Base-by-base conservation (phyloP, 768 basidiomycete species). In the Termitomyces titanicus region DNA sequence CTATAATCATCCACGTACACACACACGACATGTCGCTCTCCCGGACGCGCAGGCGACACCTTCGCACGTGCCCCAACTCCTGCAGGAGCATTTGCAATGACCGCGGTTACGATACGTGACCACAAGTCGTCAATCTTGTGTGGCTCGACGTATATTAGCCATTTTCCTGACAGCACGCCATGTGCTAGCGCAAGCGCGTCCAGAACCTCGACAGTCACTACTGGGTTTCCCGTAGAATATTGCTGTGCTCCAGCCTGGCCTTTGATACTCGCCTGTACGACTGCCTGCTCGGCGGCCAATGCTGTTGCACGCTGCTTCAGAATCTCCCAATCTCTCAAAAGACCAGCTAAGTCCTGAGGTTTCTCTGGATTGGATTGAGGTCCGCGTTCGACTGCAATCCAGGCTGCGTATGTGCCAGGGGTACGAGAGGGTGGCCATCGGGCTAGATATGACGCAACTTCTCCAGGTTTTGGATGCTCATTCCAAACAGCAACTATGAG, bases 341-440 rank as follows among this genome's bases (percentile, higher is more conserved):
- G 55, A 20, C 51, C 51, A 15, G 29, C 51, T 10, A 60, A 9
- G 43, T 60, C 55, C 46, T 55, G 54, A 22, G 48, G 12, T 18
- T 34, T 51, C 13, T 18, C 39, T 27, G 54, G 24, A 4, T 15
- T 49, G 24, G 53, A 31, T 22, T 33, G 53, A 5, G 58, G 50
- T 13, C 70, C 70, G 25, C 72, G 56, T 54, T 68, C 60, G 18
- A 69, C 66, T 13, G 61, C 60, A 17, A 76, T 74, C 74, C 74
- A 76, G 8, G 68, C 65, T 7, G 68, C 68, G 37, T 68, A 69
- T 9, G 57, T 50, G 5, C 53, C 29, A 25, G 71, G 70, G 3
- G 71, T 74, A 15, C 66, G 66, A 47, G 72, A 74, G 1, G 75
- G 75, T 27, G 72, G 72, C 73, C 73, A 76, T 20, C 72, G 69